Evolutionary conservation across 345 rosid species (phyloP).

Genomic region (Arabidopsis arenosa): DNA sequence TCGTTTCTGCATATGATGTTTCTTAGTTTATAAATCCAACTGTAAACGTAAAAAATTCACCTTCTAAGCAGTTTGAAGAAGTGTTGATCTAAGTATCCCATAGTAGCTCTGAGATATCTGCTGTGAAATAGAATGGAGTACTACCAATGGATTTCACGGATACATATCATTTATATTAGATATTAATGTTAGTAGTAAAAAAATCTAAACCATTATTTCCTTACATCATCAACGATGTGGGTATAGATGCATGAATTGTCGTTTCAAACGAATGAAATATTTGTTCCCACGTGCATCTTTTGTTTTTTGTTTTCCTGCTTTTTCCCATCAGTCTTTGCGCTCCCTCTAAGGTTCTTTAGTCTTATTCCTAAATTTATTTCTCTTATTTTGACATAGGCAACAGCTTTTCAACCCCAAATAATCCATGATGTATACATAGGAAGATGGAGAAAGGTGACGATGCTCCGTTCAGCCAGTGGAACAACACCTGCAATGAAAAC

Average conservation of each 20-base stretch:
- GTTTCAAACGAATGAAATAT: not conserved
- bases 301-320: not conserved
- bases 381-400: conserved; percentile 64
- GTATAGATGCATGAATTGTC: not conserved
- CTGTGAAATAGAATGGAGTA: not conserved
- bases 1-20: conserved; percentile 5
- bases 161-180: not conserved
- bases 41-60: not conserved
- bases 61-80: not conserved
- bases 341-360: not conserved
- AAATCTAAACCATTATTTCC: not conserved
- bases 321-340: not conserved
- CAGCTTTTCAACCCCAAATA: conserved; percentile 91
- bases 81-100: not conserved
- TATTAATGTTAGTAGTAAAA: not conserved
- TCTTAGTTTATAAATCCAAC: not conserved
- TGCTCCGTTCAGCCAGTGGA: conserved; percentile 95
- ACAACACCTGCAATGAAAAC: conserved; percentile 95
- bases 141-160: not conserved
- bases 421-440: conserved; percentile 87
- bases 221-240: not conserved
- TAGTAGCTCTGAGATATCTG: not conserved
- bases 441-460: conserved; percentile 90
- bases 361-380: not conserved
- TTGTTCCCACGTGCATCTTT: conserved; percentile 10